phyloP scores from a whole-genome alignment of 2,329 filamentous ascomycete species.

The Sarocladiaceae sp. region DNA sequence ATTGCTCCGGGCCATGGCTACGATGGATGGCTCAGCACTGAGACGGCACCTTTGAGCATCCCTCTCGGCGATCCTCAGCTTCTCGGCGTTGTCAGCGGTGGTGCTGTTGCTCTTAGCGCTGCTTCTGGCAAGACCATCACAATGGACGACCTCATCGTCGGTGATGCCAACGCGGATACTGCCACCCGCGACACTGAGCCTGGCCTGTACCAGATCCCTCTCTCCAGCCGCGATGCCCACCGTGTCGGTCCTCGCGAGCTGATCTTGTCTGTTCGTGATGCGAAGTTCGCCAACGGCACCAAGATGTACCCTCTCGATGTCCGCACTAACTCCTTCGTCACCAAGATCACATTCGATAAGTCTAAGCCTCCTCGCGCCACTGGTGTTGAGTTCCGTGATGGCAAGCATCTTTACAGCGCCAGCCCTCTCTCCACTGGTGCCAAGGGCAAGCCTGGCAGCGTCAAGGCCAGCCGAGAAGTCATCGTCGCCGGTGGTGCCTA shows the following conservation, averaged over 20 bases:
- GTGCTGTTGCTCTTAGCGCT: constrained; percentile 26
- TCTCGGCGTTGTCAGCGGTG: constrained; percentile 33
- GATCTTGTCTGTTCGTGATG: constrained; percentile 13
- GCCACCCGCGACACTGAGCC: constrained; percentile 38
- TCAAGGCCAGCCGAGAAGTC: constrained; percentile 40
- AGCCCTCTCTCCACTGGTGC: constrained; percentile 30
- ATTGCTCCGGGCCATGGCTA: constrained; percentile 34
- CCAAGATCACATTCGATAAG: constrained; percentile 39
- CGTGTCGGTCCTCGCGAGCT: constrained; percentile 48
- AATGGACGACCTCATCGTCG: constrained; percentile 33
- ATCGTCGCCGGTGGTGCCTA: constrained; percentile 48
- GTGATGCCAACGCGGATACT: constrained; percentile 47
- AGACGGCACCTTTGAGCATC: constrained; percentile 45
- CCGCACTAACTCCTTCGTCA: constrained; percentile 40
- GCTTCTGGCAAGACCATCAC: constrained; percentile 20
- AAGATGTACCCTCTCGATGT: constrained; percentile 54
- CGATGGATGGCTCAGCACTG: constrained; percentile 45
- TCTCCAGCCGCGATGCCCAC: constrained; percentile 35
- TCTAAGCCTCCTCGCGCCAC: constrained; percentile 35
- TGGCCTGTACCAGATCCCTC: constrained; percentile 40
- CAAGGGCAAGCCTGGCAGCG: constrained; percentile 25
- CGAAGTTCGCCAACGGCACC: constrained; percentile 35
- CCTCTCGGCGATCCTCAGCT: constrained; percentile 49
- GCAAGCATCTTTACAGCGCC: constrained; percentile 41
- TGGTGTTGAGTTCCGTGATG: constrained; percentile 46